Base-by-base conservation (phyloP, 2,329 filamentous ascomycete species). In the Neofusicoccum cordaticola region DNA sequence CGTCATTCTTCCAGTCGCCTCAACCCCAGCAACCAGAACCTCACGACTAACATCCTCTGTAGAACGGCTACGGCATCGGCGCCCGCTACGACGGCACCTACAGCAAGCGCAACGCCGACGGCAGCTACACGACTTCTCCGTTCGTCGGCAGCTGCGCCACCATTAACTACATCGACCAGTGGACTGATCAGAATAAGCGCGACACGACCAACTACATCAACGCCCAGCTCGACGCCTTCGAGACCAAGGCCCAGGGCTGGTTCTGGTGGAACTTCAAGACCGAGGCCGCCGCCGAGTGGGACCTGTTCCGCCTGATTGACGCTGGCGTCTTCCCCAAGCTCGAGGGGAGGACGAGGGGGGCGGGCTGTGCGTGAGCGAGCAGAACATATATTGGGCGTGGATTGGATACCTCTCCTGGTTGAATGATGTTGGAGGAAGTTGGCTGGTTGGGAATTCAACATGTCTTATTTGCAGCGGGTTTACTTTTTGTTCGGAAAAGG, bases 261-360 rank as follows among this genome's bases (percentile, higher is more conserved):
- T 74, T 85, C 41, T 85, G 83, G 71, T 86, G 84, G 84, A 85
- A 84, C 67, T 86, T 84, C 76, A 86, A 86, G 77, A 85, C 84
- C 0, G 83, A 86, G 68, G 68, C 67, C 1, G 80, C 81, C 6
- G 77, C 80, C 51, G 84, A 85, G 69, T 86, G 84, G 83, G 83
- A 86, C 71, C 79, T 81, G 17, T 82, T 82, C 66, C 73, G 73
- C 27, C 72, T 85, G 12, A 73, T 85, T 34, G 81, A 83, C 66
- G 78, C 77, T 35, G 83, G 83, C 0, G 68, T 86, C 12, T 85
- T 85, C 70, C 84, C 84, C 19, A 73, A 76, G 52, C 42, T 64
- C 17, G 34, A 48, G 44, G 62, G 62, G 1, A 56, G 62, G 31
- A 1, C 5, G 4, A 34, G 17, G 4, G 17, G 11, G 19, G 17